Evolutionary conservation across 495 filamentous ascomycete genomes (phyloP).

Genomic region (Neurospora sp.): DNA sequence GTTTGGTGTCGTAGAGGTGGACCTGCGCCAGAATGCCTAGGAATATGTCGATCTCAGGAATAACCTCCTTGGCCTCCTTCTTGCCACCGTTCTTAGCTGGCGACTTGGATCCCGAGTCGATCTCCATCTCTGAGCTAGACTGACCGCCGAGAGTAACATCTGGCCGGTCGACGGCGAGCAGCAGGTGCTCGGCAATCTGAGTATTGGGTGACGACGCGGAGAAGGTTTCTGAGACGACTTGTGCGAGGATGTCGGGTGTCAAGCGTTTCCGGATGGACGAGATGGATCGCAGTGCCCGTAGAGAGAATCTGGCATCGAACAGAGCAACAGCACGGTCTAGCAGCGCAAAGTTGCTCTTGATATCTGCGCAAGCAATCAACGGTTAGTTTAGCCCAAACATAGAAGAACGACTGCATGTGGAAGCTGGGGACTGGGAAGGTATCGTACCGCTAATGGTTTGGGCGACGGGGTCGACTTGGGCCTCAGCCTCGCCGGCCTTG

Average conservation of each 20-base stretch:
- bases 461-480: slow-evolving; percentile 57
- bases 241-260: slow-evolving; percentile 66
- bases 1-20: slow-evolving; percentile 73
- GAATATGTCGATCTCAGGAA: slow-evolving; percentile 90
- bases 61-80: slow-evolving; percentile 59
- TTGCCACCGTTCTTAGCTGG: slow-evolving; percentile 38
- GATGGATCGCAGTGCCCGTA: slow-evolving; percentile 87
- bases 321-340: slow-evolving; percentile 85
- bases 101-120: slow-evolving; percentile 45
- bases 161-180: slow-evolving; percentile 56
- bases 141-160: slow-evolving; percentile 48
- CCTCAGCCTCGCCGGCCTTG: slow-evolving; percentile 44
- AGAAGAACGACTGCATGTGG: not conserved
- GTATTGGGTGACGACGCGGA: slow-evolving; percentile 44
- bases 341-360: slow-evolving; percentile 84
- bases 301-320: slow-evolving; percentile 90
- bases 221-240: slow-evolving; percentile 75
- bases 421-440: not conserved
- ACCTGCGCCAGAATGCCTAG: slow-evolving; percentile 84
- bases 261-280: slow-evolving; percentile 89
- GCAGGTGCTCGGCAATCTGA: slow-evolving; percentile 55
- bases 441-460: slow-evolving; percentile 42
- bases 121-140: slow-evolving; percentile 55
- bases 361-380: slow-evolving; percentile 46
- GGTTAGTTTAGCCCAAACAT: slow-evolving; percentile 4